Conservation (phyloP, 805 yeast species). For the Candida nonsorbophila region DNA sequence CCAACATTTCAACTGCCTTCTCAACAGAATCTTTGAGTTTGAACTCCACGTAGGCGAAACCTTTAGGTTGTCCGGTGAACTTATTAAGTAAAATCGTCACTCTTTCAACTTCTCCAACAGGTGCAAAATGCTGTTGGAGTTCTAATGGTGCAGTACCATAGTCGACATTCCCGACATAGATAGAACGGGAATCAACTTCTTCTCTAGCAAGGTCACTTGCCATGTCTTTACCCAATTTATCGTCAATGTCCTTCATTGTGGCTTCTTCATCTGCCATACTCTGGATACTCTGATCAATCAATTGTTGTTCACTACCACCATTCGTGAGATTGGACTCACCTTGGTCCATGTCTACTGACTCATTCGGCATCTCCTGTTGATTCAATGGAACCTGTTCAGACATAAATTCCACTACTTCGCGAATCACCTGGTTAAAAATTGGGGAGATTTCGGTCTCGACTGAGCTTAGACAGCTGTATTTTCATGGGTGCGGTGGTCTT, state of each 20-base stretch:
- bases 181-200: slow-evolving; percentile 70
- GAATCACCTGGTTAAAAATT: no score
- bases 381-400: no score
- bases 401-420: no score
- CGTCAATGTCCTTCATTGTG: slow-evolving; percentile 54
- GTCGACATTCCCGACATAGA: slow-evolving; percentile 84
- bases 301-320: no score
- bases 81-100: slow-evolving; percentile 74
- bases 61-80: slow-evolving; percentile 76
- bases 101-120: slow-evolving; percentile 70
- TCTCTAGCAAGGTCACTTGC: no score
- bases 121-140: slow-evolving; percentile 65
- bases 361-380: no score
- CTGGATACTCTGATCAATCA: slow-evolving; percentile 31
- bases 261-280: slow-evolving; percentile 63
- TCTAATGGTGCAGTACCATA: slow-evolving; percentile 76
- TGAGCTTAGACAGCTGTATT: slow-evolving; percentile 1
- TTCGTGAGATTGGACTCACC: no score
- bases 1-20: slow-evolving; percentile 54
- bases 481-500: slow-evolving; percentile 2
- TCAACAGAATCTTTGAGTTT: slow-evolving; percentile 60
- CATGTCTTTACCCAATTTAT: slow-evolving; percentile 10
- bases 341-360: no score
- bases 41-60: slow-evolving; percentile 84
- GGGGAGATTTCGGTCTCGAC: no score